phyloP scores from a whole-genome alignment of 306 rosid species.

The Adenanthera pavonina region DNA sequence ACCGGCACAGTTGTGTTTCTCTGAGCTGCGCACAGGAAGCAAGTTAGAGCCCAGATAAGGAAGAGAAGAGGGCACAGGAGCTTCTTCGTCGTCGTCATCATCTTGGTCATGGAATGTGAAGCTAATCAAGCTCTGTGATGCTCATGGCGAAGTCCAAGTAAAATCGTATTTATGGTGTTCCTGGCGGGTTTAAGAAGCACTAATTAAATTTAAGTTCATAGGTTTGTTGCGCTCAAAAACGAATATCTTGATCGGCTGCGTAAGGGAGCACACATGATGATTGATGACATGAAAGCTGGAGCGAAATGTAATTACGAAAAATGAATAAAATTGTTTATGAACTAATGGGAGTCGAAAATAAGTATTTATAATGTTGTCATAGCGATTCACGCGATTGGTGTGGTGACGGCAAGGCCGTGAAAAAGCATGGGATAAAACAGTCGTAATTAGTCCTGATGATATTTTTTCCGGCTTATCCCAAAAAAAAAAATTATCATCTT shows the following conservation, averaged over 20 bases:
- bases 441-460: too few species aligned
- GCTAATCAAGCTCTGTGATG: background rate
- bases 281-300: background rate
- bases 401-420: too few species aligned
- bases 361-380: too few species aligned
- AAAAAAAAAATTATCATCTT: background rate
- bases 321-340: too few species aligned
- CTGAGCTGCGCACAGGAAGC: background rate
- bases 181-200: background rate
- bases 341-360: too few species aligned
- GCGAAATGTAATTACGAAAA: too few species aligned
- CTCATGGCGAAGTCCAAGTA: background rate
- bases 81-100: background rate
- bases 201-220: too few species aligned
- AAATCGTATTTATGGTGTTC: background rate
- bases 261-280: background rate
- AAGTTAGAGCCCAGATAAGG: background rate
- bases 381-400: too few species aligned
- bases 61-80: background rate
- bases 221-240: background rate
- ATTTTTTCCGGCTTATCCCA: background rate
- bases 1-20: constrained; percentile 35
- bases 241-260: background rate
- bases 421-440: too few species aligned
- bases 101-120: background rate